Evolutionary conservation across 805 yeast genomes (phyloP).

Genomic region (Pichia paraexigua): DNA sequence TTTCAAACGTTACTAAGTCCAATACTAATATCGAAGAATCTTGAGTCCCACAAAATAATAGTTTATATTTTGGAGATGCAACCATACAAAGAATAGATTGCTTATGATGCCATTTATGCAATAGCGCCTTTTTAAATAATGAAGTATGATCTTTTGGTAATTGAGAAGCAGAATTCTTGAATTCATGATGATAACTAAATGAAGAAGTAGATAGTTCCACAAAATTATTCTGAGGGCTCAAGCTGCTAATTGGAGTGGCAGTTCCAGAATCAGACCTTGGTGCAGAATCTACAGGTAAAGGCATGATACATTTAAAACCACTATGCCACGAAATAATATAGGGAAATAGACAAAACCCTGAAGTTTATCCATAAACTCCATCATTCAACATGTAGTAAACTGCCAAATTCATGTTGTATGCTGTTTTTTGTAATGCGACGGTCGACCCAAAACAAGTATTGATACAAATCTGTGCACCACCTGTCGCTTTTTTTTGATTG

Average conservation of each 20-base stretch:
- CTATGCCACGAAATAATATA: neutral
- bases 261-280: neutral
- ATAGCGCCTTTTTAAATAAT: constrained; percentile 6
- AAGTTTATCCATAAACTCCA: too few species aligned
- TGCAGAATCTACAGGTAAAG: neutral
- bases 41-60: constrained; percentile 86
- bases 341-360: neutral
- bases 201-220: neutral
- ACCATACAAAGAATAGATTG: constrained; percentile 68
- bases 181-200: constrained; percentile 9
- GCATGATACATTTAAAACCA: neutral
- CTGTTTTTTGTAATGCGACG: neutral
- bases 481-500: neutral
- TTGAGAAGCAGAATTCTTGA: neutral
- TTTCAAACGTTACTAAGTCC: constrained; percentile 58
- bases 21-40: constrained; percentile 69
- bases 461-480: neutral
- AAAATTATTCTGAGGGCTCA: neutral
- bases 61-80: constrained; percentile 47
- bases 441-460: neutral
- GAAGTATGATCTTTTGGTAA: constrained; percentile 10
- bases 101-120: constrained; percentile 72
- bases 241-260: neutral
- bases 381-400: too few species aligned
- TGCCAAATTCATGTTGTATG: neutral